Percentiles rank a stretch among this genome's conserved stretches.
Conservation (phyloP, 164 flowering plant genomes). For the Piper betle region DNA sequence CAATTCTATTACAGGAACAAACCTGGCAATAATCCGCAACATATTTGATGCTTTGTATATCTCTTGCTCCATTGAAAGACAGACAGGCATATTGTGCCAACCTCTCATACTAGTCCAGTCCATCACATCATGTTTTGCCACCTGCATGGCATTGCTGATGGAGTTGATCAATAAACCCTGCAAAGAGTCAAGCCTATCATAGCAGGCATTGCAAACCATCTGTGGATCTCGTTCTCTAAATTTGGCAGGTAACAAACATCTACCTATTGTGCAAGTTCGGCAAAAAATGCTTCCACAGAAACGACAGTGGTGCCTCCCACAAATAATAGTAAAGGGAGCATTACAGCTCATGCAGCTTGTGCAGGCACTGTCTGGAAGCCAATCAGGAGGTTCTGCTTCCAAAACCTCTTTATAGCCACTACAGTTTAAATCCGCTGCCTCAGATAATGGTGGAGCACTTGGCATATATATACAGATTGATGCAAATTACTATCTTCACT, state of each 20-base stretch:
- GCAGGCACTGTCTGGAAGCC: conserved; percentile 85
- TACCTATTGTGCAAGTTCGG: conserved; percentile 65
- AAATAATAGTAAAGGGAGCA: conserved; percentile 68
- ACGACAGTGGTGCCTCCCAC: conserved; percentile 94
- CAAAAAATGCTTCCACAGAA: conserved; percentile 95
- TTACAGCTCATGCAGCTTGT: conserved; percentile 69
- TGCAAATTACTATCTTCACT: conserved; percentile 68
- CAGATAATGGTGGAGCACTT: conserved; percentile 87
- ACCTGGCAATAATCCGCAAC: conserved; percentile 74
- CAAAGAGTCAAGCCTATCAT: conserved; percentile 83
- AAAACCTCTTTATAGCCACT: conserved; percentile 59
- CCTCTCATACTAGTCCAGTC: conserved; percentile 85
- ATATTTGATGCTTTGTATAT: conserved; percentile 72
- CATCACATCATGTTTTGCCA: conserved; percentile 80
- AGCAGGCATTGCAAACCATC: conserved; percentile 86
- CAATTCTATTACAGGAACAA: not conserved
- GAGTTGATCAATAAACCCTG: conserved; percentile 60
- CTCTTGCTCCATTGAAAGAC: conserved; percentile 86
- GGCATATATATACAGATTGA: conserved; percentile 74
- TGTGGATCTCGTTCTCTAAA: conserved; percentile 89
- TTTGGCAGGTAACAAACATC: conserved; percentile 81
- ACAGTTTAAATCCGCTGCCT: conserved; percentile 35
- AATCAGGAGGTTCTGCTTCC: conserved; percentile 88
- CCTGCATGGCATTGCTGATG: conserved; percentile 78
- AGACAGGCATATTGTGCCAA: conserved; percentile 89